Evolutionary conservation across 1,139 yeast species (phyloP).

Genomic region (Blastobotrys serpentis): DNA sequence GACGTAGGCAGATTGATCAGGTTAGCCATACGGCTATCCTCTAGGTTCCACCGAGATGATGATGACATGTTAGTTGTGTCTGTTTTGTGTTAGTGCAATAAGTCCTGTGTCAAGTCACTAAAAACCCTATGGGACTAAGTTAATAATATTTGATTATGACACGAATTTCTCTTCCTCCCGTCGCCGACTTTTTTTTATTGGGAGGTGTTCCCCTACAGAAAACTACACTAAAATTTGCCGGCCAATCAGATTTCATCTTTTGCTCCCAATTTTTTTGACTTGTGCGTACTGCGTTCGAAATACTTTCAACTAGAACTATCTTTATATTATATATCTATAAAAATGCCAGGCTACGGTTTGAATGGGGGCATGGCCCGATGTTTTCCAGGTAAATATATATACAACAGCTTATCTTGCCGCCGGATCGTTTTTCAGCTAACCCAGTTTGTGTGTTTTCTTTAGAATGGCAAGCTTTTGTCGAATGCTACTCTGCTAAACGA

Average conservation of each 20-base stretch:
- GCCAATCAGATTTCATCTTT: conserved; percentile 3
- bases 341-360: conserved; percentile 45
- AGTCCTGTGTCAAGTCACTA: neutral
- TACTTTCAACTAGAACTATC: no score
- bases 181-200: neutral
- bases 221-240: neutral
- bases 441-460: conserved; percentile 2
- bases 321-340: conserved; percentile 19
- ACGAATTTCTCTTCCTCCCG: neutral
- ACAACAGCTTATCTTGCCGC: neutral
- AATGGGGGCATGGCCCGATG: conserved; percentile 51
- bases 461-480: conserved; percentile 48
- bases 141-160: neutral
- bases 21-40: conserved; percentile 35
- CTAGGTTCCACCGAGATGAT: conserved; percentile 23
- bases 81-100: neutral
- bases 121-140: no score
- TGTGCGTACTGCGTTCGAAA: no score
- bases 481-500: conserved; percentile 45
- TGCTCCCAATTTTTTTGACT: conserved; percentile 8
- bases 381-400: conserved; percentile 41
- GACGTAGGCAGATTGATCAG: conserved; percentile 41
- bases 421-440: no score
- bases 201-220: neutral
- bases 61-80: neutral